Percentiles rank a stretch among this genome's conserved stretches.
These are phyloP conservation scores for Cucumis hystrix DNA, from an alignment of 306 rosid genomes.

Conservation along the genomic window DNA sequence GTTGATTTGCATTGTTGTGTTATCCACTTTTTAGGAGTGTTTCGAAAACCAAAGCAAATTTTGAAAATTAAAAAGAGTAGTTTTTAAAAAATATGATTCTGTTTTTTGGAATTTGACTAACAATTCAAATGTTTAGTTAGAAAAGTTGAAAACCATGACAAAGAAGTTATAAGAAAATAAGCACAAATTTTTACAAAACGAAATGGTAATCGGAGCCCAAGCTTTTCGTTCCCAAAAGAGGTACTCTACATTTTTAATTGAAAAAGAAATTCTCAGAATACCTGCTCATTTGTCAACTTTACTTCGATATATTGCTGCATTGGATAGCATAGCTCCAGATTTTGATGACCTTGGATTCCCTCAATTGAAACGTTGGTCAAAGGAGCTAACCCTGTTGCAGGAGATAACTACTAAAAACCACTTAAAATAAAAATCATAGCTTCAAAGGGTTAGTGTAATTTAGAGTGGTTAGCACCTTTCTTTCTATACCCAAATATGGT, in stretches of 20 bases:
- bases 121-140: no score
- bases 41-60: no score
- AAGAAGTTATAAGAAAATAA: no score
- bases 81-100: no score
- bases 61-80: no score
- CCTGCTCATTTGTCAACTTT: slow-evolving; percentile 75
- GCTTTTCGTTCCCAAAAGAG: neutral
- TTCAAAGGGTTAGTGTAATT: neutral
- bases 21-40: no score
- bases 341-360: slow-evolving; percentile 50
- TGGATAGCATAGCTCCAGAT: slow-evolving; percentile 71
- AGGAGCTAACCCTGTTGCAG: slow-evolving; percentile 15
- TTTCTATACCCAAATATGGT: neutral
- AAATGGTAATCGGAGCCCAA: no score
- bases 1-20: no score
- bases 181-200: no score
- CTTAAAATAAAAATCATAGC: neutral
- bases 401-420: slow-evolving; percentile 1
- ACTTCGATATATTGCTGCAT: slow-evolving; percentile 63
- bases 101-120: no score
- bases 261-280: slow-evolving; percentile 12
- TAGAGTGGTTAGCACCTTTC: neutral
- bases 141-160: no score
- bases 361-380: slow-evolving; percentile 19
- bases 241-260: neutral